Evolutionary conservation across 257 asterid genomes (phyloP).

Genomic region (Przewalskia tangutica): DNA sequence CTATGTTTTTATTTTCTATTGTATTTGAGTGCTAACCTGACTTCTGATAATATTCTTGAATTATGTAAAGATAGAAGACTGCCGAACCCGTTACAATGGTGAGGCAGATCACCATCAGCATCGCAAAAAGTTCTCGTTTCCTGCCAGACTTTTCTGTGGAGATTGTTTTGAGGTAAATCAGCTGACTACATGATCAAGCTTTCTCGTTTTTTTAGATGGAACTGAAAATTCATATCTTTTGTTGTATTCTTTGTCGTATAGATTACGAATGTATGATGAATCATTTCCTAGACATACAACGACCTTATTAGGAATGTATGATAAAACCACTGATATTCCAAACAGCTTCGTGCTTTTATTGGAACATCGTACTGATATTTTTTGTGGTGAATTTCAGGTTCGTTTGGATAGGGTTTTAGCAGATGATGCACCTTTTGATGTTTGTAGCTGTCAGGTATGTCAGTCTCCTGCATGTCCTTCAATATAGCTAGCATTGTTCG

Average conservation of each 20-base stretch:
- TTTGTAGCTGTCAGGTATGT: slow-evolving; percentile 94
- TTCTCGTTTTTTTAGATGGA: background rate
- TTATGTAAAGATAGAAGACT: slow-evolving; percentile 72
- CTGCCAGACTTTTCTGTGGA: slow-evolving; percentile 93
- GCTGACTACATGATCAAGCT: background rate
- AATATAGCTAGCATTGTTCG: background rate
- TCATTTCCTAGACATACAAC: background rate
- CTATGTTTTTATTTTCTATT: background rate
- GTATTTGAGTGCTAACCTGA: background rate
- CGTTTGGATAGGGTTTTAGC: slow-evolving; percentile 68
- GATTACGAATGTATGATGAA: background rate
- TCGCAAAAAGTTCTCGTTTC: slow-evolving; percentile 87
- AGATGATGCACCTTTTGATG: slow-evolving; percentile 90
- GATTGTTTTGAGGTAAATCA: slow-evolving; percentile 83
- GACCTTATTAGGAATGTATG: background rate
- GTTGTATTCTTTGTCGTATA: background rate
- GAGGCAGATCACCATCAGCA: slow-evolving; percentile 97
- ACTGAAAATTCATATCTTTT: background rate
- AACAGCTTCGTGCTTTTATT: background rate
- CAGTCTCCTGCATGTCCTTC: background rate
- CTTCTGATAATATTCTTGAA: background rate
- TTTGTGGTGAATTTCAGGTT: slow-evolving; percentile 37
- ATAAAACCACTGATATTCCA: background rate
- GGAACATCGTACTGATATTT: background rate
- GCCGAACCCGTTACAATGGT: slow-evolving; percentile 93